phyloP scores from a whole-genome alignment of 2,329 filamentous ascomycete genomes.

The Talaromyces rugulosus region DNA sequence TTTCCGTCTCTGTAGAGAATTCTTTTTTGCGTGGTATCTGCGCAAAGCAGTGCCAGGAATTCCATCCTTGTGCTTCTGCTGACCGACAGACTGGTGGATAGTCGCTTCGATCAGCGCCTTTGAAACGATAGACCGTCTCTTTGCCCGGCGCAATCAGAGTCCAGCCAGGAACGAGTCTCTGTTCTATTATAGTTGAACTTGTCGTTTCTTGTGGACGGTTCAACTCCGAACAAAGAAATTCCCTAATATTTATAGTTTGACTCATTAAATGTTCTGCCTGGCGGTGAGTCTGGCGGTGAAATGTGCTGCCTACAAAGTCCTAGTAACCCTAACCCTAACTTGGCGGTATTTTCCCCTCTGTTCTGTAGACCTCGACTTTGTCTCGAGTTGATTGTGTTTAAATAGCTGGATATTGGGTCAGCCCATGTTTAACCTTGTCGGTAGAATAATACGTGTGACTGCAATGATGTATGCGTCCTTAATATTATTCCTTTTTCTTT shows the following conservation, averaged over 20 bases:
- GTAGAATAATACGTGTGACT: background rate
- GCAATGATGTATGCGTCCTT: no score
- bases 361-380: no score
- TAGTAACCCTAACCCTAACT: background rate
- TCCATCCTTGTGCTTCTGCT: background rate
- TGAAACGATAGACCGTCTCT: background rate
- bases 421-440: background rate
- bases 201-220: background rate
- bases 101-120: background rate
- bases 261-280: background rate
- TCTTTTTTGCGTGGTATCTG: background rate
- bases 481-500: background rate
- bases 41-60: background rate
- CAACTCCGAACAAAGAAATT: background rate
- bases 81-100: background rate
- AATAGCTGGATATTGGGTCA: background rate
- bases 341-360: background rate
- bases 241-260: background rate
- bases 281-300: background rate
- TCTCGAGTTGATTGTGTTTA: background rate
- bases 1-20: background rate
- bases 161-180: slow-evolving; percentile 2
- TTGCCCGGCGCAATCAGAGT: background rate
- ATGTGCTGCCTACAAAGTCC: background rate
- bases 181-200: background rate